Conservation (phyloP, 78 protist species). For the Dictyostelium intermedium region DNA sequence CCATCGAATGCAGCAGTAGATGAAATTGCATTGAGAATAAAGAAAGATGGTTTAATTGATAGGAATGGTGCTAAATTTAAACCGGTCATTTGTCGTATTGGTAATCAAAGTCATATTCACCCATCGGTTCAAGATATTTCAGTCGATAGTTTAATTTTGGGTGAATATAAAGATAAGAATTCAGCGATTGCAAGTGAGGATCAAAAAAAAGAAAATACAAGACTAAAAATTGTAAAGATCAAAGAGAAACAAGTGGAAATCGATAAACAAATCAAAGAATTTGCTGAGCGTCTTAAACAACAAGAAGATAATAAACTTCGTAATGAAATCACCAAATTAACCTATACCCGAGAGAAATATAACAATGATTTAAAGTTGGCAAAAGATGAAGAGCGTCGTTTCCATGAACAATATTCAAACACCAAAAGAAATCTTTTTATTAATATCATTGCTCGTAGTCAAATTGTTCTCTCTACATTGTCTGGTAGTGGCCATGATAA, state of each 20-base stretch:
- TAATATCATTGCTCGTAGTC: not conserved
- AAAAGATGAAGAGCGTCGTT: slow-evolving; percentile 16
- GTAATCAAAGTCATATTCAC: slow-evolving; percentile 30
- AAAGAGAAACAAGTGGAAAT: not conserved
- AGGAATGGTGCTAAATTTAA: slow-evolving; percentile 16
- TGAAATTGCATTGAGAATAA: slow-evolving; percentile 82
- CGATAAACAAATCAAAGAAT: not conserved
- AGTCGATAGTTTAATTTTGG: slow-evolving; percentile 22
- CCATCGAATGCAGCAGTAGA: slow-evolving; percentile 93
- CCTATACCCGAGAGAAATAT: not conserved
- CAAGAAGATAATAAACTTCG: not conserved
- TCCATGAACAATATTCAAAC: not conserved
- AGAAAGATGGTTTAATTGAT: not conserved
- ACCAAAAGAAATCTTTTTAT: not conserved
- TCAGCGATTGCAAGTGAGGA: not conserved
- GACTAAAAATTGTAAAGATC: not conserved
- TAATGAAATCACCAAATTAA: not conserved
- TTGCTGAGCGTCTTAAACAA: not conserved
- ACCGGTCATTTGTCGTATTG: slow-evolving; percentile 61
- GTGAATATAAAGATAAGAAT: not conserved
- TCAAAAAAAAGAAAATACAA: not conserved
- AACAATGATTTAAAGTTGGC: not conserved
- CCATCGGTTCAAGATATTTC: slow-evolving; percentile 28
- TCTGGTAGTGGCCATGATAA: slow-evolving; percentile 71
- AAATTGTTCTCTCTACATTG: slow-evolving; percentile 79